Conservation (phyloP, 1,284 basidiomycete species). For the Ceratobasidium sp. region DNA sequence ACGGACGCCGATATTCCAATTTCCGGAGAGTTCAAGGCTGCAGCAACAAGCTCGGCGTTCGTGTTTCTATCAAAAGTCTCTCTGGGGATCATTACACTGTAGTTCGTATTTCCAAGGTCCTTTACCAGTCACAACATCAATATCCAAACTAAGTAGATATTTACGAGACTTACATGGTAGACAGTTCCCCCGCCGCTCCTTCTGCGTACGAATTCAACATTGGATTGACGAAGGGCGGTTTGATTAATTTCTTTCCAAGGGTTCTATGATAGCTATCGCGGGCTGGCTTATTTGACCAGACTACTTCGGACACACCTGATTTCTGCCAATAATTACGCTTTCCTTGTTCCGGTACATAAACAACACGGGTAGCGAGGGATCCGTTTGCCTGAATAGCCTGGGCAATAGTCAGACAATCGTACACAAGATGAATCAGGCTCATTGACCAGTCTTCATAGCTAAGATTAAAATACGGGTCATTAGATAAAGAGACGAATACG, state of each 20-base stretch:
- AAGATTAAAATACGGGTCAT: constrained; percentile 93
- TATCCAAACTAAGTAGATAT: background rate
- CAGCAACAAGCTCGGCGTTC: constrained; percentile 84
- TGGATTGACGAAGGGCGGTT: constrained; percentile 64
- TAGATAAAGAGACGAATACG: constrained; percentile 86
- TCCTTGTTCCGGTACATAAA: constrained; percentile 91
- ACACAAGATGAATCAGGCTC: constrained; percentile 49
- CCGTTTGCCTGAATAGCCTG: constrained; percentile 88
- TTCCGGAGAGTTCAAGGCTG: constrained; percentile 74
- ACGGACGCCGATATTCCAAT: constrained; percentile 80
- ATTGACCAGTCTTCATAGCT: constrained; percentile 92
- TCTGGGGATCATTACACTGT: constrained; percentile 92
- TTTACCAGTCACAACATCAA: constrained; percentile 58
- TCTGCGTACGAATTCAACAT: constrained; percentile 86
- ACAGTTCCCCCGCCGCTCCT: constrained; percentile 98
- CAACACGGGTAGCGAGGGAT: constrained; percentile 77
- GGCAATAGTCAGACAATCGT: constrained; percentile 16
- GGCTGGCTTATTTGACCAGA: background rate
- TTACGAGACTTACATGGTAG: constrained; percentile 83
- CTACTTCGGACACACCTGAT: constrained; percentile 66
- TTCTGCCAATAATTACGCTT: constrained; percentile 95
- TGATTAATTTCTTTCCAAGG: constrained; percentile 98
- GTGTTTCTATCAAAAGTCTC: constrained; percentile 82
- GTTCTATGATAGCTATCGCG: constrained; percentile 74
- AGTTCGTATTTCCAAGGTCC: constrained; percentile 98